Evolutionary conservation across 2,329 filamentous ascomycete species (phyloP).

Genomic region (Fusarium lateritium): DNA sequence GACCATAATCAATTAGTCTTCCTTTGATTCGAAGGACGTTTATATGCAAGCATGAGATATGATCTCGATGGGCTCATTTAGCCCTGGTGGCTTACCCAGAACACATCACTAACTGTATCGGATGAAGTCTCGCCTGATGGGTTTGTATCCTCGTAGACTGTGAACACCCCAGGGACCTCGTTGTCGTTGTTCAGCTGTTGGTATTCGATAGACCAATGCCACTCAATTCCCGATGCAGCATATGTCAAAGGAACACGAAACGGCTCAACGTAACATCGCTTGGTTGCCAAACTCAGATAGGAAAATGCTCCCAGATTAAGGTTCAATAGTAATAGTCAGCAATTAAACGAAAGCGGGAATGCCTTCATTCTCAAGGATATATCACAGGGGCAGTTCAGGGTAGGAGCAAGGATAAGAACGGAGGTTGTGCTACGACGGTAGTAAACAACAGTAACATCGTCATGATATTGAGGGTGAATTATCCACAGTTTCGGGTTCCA

Average conservation of each 20-base stretch:
- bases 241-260: not conserved
- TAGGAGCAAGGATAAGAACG: conserved; percentile 9
- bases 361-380: not conserved
- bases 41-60: no score
- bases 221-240: not conserved
- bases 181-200: not conserved
- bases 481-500: conserved; percentile 16
- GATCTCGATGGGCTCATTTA: no score
- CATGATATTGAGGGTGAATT: not conserved
- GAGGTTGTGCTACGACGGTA: not conserved
- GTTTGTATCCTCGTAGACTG: not conserved
- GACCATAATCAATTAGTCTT: not conserved
- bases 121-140: no score
- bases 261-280: conserved; percentile 27
- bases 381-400: conserved; percentile 4
- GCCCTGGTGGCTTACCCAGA: no score
- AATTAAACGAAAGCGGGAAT: conserved; percentile 17
- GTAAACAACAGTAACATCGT: conserved; percentile 8
- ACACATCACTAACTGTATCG: no score
- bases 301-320: conserved; percentile 1
- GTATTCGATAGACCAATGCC: not conserved
- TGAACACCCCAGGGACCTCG: not conserved
- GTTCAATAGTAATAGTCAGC: not conserved
- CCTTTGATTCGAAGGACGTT: no score
- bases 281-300: not conserved